These are phyloP conservation scores for Aspergillus pseudoviridinutans DNA, from an alignment of 2,329 filamentous ascomycete species.

Conservation along the genomic window DNA sequence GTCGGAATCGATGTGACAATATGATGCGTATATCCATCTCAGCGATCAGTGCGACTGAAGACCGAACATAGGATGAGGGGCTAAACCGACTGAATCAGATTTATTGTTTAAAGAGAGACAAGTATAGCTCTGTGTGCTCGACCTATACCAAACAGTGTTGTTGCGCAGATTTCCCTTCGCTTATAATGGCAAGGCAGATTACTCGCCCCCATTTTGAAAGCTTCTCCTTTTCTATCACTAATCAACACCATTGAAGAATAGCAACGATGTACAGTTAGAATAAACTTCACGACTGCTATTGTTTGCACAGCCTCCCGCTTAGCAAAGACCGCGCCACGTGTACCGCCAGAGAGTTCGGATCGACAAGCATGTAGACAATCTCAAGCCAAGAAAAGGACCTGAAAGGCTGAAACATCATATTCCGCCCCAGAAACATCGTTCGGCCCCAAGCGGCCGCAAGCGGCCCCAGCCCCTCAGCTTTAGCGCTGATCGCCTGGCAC, in stretches of 20 bases:
- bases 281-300: not conserved
- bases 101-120: too few species aligned
- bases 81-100: too few species aligned
- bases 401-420: too few species aligned
- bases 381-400: not conserved
- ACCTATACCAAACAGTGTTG: not conserved
- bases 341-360: not conserved
- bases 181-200: not conserved
- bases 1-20: too few species aligned
- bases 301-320: not conserved
- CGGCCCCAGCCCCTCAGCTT: not conserved
- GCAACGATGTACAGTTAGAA: not conserved
- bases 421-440: not conserved
- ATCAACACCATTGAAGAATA: not conserved
- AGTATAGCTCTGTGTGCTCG: not conserved
- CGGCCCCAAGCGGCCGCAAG: too few species aligned
- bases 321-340: not conserved
- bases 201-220: not conserved
- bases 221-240: not conserved
- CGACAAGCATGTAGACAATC: not conserved
- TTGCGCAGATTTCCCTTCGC: not conserved
- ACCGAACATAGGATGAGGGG: too few species aligned
- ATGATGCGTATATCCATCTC: too few species aligned
- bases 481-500: not conserved
- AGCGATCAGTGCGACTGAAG: too few species aligned